A percentile compares a stretch with the other conserved stretches of the same genome.
Conservation (phyloP, 2,329 filamentous ascomycete species). For the Aspergillus terreus region DNA sequence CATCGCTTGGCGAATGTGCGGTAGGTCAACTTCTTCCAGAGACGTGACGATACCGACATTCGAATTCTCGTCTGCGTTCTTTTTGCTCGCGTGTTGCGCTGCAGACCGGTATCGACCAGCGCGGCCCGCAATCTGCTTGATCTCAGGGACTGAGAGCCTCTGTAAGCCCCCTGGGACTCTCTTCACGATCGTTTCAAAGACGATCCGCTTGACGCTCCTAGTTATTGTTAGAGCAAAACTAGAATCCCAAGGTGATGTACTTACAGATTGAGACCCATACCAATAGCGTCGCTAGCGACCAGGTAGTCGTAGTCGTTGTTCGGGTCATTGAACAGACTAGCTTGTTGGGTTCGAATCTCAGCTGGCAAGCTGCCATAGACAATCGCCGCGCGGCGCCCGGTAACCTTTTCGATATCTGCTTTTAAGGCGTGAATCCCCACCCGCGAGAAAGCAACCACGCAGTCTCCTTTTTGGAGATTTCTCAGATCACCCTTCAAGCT, state of each 20-base stretch:
- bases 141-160: conserved; percentile 66
- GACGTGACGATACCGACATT: conserved; percentile 73
- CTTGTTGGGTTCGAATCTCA: conserved; percentile 88
- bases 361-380: conserved; percentile 91
- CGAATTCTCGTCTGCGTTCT: conserved; percentile 14
- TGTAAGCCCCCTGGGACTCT: conserved; percentile 59
- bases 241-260: conserved; percentile 14
- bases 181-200: conserved; percentile 78
- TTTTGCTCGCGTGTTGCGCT: conserved; percentile 45
- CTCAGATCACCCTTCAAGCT: conserved; percentile 63
- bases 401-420: conserved; percentile 68
- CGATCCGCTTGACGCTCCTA: conserved; percentile 75
- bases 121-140: conserved; percentile 93
- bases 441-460: conserved; percentile 81
- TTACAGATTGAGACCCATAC: conserved; percentile 92
- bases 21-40: conserved; percentile 67
- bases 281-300: conserved; percentile 91
- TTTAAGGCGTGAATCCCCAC: conserved; percentile 78
- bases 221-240: conserved; percentile 6
- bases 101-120: conserved; percentile 83
- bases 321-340: conserved; percentile 88
- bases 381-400: conserved; percentile 78
- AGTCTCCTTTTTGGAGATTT: conserved; percentile 81
- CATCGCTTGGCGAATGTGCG: conserved; percentile 61
- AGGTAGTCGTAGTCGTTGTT: conserved; percentile 93